A percentile compares a stretch with the other conserved stretches of the same genome.
These are phyloP conservation scores for Corylus americana DNA, from an alignment of 306 rosid species.

Conservation along the genomic window DNA sequence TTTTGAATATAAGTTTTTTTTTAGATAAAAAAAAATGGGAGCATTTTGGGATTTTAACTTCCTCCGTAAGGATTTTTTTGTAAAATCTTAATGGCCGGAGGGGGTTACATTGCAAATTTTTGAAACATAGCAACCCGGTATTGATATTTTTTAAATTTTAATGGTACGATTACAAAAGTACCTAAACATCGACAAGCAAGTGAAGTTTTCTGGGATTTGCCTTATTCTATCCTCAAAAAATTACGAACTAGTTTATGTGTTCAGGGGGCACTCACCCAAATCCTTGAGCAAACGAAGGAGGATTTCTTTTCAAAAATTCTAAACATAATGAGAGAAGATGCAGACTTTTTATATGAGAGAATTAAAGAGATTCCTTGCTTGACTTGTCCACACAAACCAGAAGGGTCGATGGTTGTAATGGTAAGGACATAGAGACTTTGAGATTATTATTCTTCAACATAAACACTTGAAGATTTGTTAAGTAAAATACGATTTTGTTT, in stretches of 20 bases:
- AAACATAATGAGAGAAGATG: constrained; percentile 43
- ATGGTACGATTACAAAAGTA: too few relatives aligned
- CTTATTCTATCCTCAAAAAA: background rate
- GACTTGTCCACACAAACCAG: constrained; percentile 67
- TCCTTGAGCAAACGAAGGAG: constrained; percentile 44
- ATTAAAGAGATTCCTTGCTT: constrained; percentile 59
- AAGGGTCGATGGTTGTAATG: constrained; percentile 65
- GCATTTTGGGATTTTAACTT: too few relatives aligned
- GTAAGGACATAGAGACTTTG: constrained; percentile 28
- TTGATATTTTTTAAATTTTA: too few relatives aligned
- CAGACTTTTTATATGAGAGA: constrained; percentile 42
- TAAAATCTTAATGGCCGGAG: too few relatives aligned
- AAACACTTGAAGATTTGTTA: background rate
- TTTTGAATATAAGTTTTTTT: too few relatives aligned
- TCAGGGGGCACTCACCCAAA: constrained; percentile 65
- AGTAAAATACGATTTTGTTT: background rate
- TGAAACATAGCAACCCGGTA: too few relatives aligned
- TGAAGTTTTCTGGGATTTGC: too few relatives aligned
- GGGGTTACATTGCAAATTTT: too few relatives aligned
- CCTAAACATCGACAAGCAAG: too few relatives aligned
- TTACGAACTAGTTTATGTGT: constrained; percentile 8
- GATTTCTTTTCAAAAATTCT: constrained; percentile 42
- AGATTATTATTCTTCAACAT: background rate
- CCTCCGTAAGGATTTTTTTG: too few relatives aligned
- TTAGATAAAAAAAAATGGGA: too few relatives aligned